These are phyloP conservation scores for Aplosporella prunicola DNA, from an alignment of 2,329 filamentous ascomycete species.

Conservation along the genomic window DNA sequence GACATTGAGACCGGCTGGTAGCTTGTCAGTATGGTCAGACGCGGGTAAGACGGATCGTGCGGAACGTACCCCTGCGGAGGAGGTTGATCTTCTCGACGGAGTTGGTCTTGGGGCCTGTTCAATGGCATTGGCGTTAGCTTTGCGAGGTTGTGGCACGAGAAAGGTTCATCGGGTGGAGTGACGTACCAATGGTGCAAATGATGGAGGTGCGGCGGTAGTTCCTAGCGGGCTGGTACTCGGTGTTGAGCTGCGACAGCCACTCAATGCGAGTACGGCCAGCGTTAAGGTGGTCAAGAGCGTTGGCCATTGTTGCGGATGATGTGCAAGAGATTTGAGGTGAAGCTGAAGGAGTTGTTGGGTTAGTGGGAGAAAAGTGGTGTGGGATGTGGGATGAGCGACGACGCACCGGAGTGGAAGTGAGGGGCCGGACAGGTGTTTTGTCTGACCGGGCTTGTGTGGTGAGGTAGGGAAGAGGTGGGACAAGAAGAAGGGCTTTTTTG, in stretches of 20 bases:
- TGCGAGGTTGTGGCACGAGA: slow-evolving; percentile 1
- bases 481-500: too few species aligned
- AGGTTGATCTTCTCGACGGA: slow-evolving; percentile 93
- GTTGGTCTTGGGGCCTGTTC: slow-evolving; percentile 89
- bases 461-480: too few species aligned
- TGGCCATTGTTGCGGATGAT: slow-evolving; percentile 44
- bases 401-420: too few species aligned
- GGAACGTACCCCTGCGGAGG: slow-evolving; percentile 56
- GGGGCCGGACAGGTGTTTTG: too few species aligned
- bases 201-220: slow-evolving; percentile 96
- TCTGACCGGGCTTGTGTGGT: too few species aligned
- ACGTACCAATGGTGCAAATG: slow-evolving; percentile 86
- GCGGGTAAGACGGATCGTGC: too few species aligned
- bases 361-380: neutral
- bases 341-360: neutral
- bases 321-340: slow-evolving; percentile 8
- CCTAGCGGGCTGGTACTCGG: slow-evolving; percentile 73
- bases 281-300: slow-evolving; percentile 75
- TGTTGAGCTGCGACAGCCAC: slow-evolving; percentile 73
- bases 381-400: too few species aligned
- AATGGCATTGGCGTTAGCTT: slow-evolving; percentile 13
- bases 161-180: too few species aligned
- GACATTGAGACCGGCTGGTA: slow-evolving; percentile 77
- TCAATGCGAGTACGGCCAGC: slow-evolving; percentile 61
- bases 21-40: slow-evolving; percentile 9